Conservation (phyloP, 768 basidiomycete species). For the Mycena floridula region DNA sequence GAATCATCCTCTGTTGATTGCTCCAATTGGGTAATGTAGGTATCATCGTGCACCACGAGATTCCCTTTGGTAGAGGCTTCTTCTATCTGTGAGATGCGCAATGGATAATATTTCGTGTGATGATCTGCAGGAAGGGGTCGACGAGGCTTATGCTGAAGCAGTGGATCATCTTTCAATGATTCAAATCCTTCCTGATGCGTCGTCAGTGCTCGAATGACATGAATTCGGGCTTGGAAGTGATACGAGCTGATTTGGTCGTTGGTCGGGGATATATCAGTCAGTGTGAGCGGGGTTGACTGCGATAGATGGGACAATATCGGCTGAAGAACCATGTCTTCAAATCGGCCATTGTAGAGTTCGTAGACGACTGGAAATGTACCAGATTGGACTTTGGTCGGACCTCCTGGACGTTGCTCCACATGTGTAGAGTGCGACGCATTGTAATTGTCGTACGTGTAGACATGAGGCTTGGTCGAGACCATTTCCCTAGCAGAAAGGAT, state of each 20-base stretch:
- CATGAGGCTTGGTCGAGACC: background rate
- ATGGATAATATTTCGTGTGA: conserved; percentile 3
- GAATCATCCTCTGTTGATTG: background rate
- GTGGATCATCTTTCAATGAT: background rate
- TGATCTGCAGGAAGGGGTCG: conserved; percentile 4
- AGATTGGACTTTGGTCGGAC: conserved; percentile 14
- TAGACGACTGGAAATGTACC: conserved; percentile 12
- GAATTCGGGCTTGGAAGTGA: background rate
- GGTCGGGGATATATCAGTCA: background rate
- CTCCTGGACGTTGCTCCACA: conserved; percentile 9
- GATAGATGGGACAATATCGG: background rate
- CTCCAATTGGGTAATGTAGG: background rate
- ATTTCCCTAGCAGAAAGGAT: background rate
- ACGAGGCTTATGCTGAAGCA: conserved; percentile 1
- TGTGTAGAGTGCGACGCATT: conserved; percentile 9
- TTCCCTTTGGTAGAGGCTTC: conserved; percentile 6
- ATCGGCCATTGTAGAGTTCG: conserved; percentile 3
- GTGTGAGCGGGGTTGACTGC: background rate
- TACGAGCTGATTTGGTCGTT: background rate
- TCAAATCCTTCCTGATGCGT: background rate
- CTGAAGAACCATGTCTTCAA: background rate
- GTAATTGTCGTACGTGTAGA: conserved; percentile 4
- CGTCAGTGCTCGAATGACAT: background rate
- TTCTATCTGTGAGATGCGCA: background rate
- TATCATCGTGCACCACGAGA: background rate